Conservation (phyloP, 371 early-diverging fungal genomes). For the Mucor plumbeus region DNA sequence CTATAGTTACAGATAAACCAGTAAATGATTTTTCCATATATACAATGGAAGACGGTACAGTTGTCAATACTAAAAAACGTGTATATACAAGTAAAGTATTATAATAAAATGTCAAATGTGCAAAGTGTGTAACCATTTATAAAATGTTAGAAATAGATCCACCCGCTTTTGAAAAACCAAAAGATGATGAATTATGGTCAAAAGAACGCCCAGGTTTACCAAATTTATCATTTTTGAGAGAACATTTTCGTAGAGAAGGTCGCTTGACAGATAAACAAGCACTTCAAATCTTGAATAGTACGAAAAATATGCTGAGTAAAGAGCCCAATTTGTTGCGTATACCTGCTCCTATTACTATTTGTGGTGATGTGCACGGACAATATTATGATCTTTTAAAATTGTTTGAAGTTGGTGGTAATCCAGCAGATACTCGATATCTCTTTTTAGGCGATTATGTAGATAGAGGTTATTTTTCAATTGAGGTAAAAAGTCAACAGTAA, state of each 20-base stretch:
- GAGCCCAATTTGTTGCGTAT: conserved; percentile 88
- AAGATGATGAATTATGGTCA: conserved; percentile 62
- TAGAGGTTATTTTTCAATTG: conserved; percentile 90
- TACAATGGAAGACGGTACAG: conserved; percentile 74
- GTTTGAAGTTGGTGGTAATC: conserved; percentile 95
- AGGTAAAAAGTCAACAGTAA: conserved; percentile 48
- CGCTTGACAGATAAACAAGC: conserved; percentile 93
- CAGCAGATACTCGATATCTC: conserved; percentile 83
- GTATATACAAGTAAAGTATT: conserved; percentile 66
- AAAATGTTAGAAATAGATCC: conserved; percentile 30
- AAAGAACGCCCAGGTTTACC: conserved; percentile 76
- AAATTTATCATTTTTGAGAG: conserved; percentile 79
- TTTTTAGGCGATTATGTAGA: conserved; percentile 99
- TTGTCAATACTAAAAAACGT: conserved; percentile 74
- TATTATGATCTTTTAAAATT: conserved; percentile 97
- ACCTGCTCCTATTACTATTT: conserved; percentile 91
- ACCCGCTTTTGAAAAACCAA: conserved; percentile 54
- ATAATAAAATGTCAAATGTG: not conserved
- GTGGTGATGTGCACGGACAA: conserved; percentile 99
- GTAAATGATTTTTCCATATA: conserved; percentile 68
- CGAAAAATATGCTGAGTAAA: conserved; percentile 72
- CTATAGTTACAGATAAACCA: conserved; percentile 13
- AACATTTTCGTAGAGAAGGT: conserved; percentile 92
- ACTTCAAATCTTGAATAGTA: conserved; percentile 76
- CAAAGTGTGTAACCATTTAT: not conserved